These are phyloP conservation scores for Melastoma candidum DNA, from an alignment of 441 rosid species.

Conservation along the genomic window DNA sequence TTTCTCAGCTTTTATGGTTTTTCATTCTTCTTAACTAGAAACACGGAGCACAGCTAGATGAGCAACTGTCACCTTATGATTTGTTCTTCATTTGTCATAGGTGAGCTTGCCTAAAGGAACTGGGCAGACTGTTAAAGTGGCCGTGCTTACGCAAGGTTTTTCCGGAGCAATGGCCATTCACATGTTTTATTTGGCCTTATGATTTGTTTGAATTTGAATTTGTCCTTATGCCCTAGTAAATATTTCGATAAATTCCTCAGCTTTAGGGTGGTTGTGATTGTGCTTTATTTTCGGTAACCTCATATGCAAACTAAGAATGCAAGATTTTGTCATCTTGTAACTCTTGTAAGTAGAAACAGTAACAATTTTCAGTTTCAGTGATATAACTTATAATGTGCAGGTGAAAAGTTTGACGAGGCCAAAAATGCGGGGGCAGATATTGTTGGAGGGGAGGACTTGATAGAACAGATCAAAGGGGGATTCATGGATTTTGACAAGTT, in stretches of 20 bases:
- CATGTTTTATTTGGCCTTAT: neutral
- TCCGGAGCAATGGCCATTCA: neutral
- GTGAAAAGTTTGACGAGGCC: constrained; percentile 97
- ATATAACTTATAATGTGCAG: constrained; percentile 30
- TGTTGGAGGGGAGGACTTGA: constrained; percentile 93
- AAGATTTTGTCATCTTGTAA: too few species aligned
- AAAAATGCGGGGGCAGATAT: constrained; percentile 97
- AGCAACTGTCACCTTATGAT: neutral
- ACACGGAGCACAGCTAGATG: neutral
- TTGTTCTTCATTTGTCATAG: constrained; percentile 21
- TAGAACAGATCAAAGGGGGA: constrained; percentile 86
- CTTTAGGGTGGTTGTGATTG: too few species aligned
- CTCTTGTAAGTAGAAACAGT: too few species aligned
- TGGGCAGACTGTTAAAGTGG: constrained; percentile 83
- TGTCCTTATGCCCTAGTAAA: too few species aligned
- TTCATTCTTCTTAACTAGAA: neutral
- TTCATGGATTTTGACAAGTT: constrained; percentile 97
- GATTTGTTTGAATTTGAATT: neutral
- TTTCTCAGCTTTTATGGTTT: constrained; percentile 7
- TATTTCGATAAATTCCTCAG: too few species aligned
- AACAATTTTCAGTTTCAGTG: too few species aligned
- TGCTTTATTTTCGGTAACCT: too few species aligned
- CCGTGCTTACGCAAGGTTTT: constrained; percentile 95
- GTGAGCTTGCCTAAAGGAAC: constrained; percentile 98
- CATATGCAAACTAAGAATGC: too few species aligned